phyloP scores from a whole-genome alignment of 2,329 filamentous ascomycete species.

The Byssoonygena ceratinophila region DNA sequence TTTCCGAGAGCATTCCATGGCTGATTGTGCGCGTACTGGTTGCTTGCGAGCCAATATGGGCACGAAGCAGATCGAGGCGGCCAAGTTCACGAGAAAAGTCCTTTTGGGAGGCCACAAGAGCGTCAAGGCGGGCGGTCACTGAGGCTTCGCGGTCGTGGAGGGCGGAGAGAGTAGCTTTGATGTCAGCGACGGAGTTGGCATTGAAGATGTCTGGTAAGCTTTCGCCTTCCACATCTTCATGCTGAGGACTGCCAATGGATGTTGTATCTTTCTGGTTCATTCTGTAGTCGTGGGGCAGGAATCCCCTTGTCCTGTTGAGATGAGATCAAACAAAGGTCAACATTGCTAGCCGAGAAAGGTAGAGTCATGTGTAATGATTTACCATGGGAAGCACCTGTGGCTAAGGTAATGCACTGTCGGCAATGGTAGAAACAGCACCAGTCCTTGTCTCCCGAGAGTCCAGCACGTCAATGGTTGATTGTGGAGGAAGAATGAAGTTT shows the following conservation, averaged over 20 bases:
- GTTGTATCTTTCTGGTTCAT: background rate
- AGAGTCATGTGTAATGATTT: background rate
- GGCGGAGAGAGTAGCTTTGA: conserved; percentile 63
- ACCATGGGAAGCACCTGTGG: background rate
- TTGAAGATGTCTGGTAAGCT: conserved; percentile 46
- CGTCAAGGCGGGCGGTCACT: conserved; percentile 63
- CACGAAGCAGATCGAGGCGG: conserved; percentile 78
- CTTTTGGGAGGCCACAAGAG: conserved; percentile 69
- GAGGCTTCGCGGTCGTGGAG: conserved; percentile 66
- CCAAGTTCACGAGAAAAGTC: conserved; percentile 78
- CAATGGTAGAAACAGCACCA: background rate
- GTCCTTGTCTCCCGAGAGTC: background rate
- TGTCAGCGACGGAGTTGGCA: conserved; percentile 64
- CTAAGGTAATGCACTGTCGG: background rate
- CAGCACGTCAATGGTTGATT: no score
- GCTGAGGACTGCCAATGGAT: background rate
- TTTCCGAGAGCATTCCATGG: conserved; percentile 80
- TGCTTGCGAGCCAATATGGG: conserved; percentile 75
- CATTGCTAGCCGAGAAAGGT: background rate
- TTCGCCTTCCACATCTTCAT: background rate
- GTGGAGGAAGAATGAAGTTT: background rate
- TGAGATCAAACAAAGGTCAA: background rate
- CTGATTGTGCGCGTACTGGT: conserved; percentile 73
- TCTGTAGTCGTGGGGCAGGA: background rate
- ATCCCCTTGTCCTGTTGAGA: background rate